Base-by-base conservation (phyloP, 2,329 filamentous ascomycete species). In the Paecilomyces sp. region DNA sequence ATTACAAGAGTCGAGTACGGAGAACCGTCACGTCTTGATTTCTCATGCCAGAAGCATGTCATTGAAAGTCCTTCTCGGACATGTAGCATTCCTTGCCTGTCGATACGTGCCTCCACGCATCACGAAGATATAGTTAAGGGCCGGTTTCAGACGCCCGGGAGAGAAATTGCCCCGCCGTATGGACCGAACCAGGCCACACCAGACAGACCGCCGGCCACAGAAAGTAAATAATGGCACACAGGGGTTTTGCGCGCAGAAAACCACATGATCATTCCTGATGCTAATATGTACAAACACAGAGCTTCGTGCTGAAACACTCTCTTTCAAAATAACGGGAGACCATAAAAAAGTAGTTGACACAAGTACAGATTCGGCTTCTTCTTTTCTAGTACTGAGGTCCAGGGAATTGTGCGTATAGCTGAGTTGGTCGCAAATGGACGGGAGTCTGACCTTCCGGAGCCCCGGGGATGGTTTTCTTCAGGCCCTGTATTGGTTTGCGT, bases 381-480 rank as follows among this genome's bases (percentile, higher is more conserved):
- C 7, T 36, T 33, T 33, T 67, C 65, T 73, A 76, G 62, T 70
- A 76, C 66, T 76, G 74, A 58, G 69, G 68, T 47, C 74, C 74
- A 12, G 71, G 69, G 64, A 70, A 73, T 61, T 75, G 69, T 52
- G 77, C 74, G 64, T 74, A 79, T 58, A 77, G 70, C 68, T 79
- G 77, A 65, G 73, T 75, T 68, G 83, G 81, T 70, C 88, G 84
- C 67, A 91, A 82, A 74, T 93, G 89, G 65, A 94, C 86, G 56
- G 90, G 90, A 31, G 82, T 85, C 68, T 86, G 83, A 71, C 85
- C 83, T 72, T 83, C 81, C 62, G 88, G 89, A 65, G 89, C 81
- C 65, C 89, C 88, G 63, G 90, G 90, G 66, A 94, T 88, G 64
- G 82, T 83, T 80, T 94, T 94, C 76, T 92, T 88, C 64, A 94